Evolutionary conservation across 2,329 filamentous ascomycete species (phyloP).

Genomic region (Fusarium sp.): DNA sequence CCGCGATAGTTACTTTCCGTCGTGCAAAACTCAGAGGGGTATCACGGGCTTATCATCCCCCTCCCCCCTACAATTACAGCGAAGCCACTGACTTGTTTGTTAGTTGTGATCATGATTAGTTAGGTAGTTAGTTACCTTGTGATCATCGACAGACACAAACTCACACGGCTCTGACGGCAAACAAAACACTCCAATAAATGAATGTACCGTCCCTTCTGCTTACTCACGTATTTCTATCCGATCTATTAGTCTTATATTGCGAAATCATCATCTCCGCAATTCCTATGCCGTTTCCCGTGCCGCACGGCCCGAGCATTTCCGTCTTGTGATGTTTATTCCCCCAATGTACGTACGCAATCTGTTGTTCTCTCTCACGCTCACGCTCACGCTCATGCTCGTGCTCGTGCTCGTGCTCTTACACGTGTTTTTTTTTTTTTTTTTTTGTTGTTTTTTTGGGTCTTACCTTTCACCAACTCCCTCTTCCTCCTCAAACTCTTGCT

Average conservation of each 20-base stretch:
- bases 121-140: too few relatives aligned
- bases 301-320: conserved; percentile 19
- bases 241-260: not conserved
- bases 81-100: too few relatives aligned
- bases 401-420: too few relatives aligned
- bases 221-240: not conserved
- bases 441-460: too few relatives aligned
- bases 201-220: too few relatives aligned
- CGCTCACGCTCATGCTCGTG: conserved; percentile 1
- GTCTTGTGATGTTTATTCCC: not conserved
- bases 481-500: too few relatives aligned
- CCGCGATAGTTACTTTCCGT: too few relatives aligned
- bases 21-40: too few relatives aligned
- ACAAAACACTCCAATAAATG: too few relatives aligned
- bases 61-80: too few relatives aligned
- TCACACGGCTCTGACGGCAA: conserved; percentile 34
- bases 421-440: too few relatives aligned
- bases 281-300: conserved; percentile 20
- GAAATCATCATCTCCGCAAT: not conserved
- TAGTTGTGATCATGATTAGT: too few relatives aligned
- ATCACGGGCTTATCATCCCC: not conserved
- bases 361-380: not conserved
- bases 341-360: not conserved
- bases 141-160: not conserved
- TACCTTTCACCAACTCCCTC: not conserved